phyloP scores from a whole-genome alignment of 1,284 basidiomycete species.

The Moesziomyces sp. region DNA sequence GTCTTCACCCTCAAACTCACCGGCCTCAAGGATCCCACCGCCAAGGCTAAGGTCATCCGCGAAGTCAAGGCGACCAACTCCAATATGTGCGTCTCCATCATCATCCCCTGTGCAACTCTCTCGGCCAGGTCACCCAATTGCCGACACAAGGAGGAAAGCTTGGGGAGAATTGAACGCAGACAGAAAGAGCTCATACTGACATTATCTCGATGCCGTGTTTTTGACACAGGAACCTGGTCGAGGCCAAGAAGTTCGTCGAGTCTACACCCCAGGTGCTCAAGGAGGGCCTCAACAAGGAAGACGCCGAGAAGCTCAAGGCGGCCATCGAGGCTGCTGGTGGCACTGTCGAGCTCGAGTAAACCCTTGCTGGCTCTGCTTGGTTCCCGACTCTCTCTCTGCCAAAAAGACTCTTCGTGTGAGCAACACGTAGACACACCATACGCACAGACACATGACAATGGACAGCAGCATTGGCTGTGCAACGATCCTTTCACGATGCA shows the following conservation, averaged over 20 bases:
- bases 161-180: too few relatives aligned
- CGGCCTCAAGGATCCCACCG: slow-evolving; percentile 62
- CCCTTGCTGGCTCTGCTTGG: background rate
- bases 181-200: too few relatives aligned
- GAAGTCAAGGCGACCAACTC: slow-evolving; percentile 84
- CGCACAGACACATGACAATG: too few relatives aligned
- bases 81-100: slow-evolving; percentile 47
- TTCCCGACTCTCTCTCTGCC: background rate
- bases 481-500: too few relatives aligned
- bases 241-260: slow-evolving; percentile 99
- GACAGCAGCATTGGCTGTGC: too few relatives aligned
- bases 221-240: slow-evolving; percentile 62
- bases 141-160: too few relatives aligned
- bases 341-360: slow-evolving; percentile 74
- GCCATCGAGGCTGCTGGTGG: slow-evolving; percentile 90
- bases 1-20: slow-evolving; percentile 85
- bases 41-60: slow-evolving; percentile 93
- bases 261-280: slow-evolving; percentile 92
- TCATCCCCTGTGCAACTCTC: too few relatives aligned
- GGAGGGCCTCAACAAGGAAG: slow-evolving; percentile 95
- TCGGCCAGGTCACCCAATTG: too few relatives aligned
- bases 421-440: too few relatives aligned
- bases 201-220: too few relatives aligned
- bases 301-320: slow-evolving; percentile 94
- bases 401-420: too few relatives aligned